Percentiles rank a stretch among this genome's conserved stretches.
Evolutionary conservation across 257 asterid genomes (phyloP).

Genomic region (Gynochthodes officinalis): DNA sequence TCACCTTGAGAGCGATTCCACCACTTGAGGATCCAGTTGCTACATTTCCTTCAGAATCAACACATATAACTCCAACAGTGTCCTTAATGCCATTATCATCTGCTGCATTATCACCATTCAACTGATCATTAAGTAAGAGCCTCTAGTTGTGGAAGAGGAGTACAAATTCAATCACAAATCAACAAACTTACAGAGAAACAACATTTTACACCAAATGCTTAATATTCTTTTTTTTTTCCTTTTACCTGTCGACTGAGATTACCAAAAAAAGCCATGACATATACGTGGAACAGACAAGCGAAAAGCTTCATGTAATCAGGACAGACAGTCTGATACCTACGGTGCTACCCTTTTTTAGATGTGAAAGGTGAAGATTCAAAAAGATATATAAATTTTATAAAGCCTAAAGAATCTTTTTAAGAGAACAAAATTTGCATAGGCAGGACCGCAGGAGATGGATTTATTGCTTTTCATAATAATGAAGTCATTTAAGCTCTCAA

Average conservation of each 20-base stretch:
- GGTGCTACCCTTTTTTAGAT: not conserved
- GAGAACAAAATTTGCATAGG: not conserved
- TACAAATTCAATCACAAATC: constrained; percentile 13
- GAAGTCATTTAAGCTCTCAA: not conserved
- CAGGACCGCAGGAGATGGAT: no score
- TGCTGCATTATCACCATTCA: constrained; percentile 26
- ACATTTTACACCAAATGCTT: not conserved
- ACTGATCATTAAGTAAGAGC: constrained; percentile 29
- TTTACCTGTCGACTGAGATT: not conserved
- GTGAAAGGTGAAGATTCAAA: not conserved
- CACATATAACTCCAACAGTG: constrained; percentile 94
- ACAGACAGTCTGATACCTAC: no score
- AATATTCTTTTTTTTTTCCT: not conserved
- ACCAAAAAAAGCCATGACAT: not conserved
- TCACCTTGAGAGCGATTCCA: constrained; percentile 94
- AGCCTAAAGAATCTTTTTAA: not conserved
- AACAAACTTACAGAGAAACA: not conserved
- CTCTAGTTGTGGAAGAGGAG: constrained; percentile 30
- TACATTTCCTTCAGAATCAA: constrained; percentile 74
- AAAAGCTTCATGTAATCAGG: not conserved
- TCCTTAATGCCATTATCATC: constrained; percentile 61
- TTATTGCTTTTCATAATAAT: not conserved
- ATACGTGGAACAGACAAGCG: not conserved
- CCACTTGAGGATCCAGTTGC: constrained; percentile 99
- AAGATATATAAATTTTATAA: not conserved